Percentiles rank a stretch among this genome's conserved stretches.
phyloP scores from a whole-genome alignment of 306 rosid species.

The Quercus rubra region DNA sequence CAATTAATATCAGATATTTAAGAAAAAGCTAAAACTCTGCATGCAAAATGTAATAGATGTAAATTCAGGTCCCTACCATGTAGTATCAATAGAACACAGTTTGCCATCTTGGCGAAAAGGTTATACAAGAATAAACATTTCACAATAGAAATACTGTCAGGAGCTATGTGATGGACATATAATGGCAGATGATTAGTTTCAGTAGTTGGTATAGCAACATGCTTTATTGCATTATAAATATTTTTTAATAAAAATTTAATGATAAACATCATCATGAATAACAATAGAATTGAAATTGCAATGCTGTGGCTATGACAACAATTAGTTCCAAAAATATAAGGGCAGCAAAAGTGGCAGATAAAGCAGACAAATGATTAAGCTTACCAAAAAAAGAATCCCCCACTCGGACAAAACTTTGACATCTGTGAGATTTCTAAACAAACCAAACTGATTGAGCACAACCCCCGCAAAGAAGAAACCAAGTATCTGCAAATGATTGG shows the following conservation, averaged over 20 bases:
- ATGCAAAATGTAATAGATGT: neutral
- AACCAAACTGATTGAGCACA: slow-evolving; percentile 91
- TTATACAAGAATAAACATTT: neutral
- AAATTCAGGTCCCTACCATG: neutral
- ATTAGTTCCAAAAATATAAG: slow-evolving; percentile 11
- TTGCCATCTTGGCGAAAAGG: neutral
- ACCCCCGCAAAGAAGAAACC: slow-evolving; percentile 98
- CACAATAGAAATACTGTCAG: neutral
- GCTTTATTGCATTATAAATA: neutral
- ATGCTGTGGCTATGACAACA: neutral
- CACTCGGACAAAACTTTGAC: slow-evolving; percentile 93
- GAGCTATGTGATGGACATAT: neutral
- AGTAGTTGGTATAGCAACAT: neutral
- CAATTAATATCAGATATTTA: neutral
- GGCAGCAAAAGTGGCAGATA: slow-evolving; percentile 14
- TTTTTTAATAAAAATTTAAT: neutral
- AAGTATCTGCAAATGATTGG: slow-evolving; percentile 70
- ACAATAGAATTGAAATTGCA: neutral
- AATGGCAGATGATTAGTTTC: neutral
- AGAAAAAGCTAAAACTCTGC: neutral
- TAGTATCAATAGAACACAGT: neutral
- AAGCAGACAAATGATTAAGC: slow-evolving; percentile 30
- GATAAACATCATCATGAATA: neutral
- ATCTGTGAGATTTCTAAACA: slow-evolving; percentile 88
- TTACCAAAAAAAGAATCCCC: slow-evolving; percentile 99